Evolutionary conservation across 305 asterid species (phyloP).

Genomic region (Fraxinus angustifolia): DNA sequence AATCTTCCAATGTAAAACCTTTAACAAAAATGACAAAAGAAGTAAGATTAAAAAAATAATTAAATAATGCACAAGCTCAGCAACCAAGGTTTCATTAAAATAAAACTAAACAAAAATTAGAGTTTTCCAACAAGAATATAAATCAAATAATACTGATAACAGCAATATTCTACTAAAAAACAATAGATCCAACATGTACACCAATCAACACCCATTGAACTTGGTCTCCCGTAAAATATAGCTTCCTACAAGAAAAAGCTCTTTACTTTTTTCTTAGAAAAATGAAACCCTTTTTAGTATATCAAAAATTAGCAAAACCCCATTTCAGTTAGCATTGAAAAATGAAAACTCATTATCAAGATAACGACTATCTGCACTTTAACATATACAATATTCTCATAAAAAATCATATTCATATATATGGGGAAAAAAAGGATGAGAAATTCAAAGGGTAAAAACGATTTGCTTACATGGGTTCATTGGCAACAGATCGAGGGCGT

Average conservation of each 20-base stretch:
- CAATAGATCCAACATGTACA: constrained; percentile 82
- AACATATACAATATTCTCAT: constrained; percentile 17
- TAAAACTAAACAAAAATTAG: constrained; percentile 29
- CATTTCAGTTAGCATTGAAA: constrained; percentile 29
- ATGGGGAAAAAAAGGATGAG: constrained; percentile 12
- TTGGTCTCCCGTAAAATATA: constrained; percentile 43
- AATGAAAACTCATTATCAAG: constrained; percentile 38
- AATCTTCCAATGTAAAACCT: constrained; percentile 51
- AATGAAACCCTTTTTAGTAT: constrained; percentile 22
- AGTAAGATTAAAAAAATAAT: constrained; percentile 23
- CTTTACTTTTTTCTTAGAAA: constrained; percentile 16
- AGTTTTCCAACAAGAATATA: constrained; percentile 40
- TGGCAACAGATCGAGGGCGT: constrained; percentile 26
- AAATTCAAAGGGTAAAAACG: constrained; percentile 3
- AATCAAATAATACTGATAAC: constrained; percentile 30
- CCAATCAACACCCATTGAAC: constrained; percentile 74
- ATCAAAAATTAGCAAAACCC: constrained; percentile 20
- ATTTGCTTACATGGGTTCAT: constrained; percentile 62
- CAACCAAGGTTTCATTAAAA: constrained; percentile 53
- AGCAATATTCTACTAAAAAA: constrained; percentile 24
- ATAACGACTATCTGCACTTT: constrained; percentile 38
- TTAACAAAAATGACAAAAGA: constrained; percentile 30
- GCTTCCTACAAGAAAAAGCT: constrained; percentile 29
- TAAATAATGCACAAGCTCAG: constrained; percentile 40
- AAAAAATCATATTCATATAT: constrained; percentile 18